These are phyloP conservation scores for Xenosphaeropsis pyriputrescens DNA, from an alignment of 2,329 filamentous ascomycete genomes.

Conservation along the genomic window DNA sequence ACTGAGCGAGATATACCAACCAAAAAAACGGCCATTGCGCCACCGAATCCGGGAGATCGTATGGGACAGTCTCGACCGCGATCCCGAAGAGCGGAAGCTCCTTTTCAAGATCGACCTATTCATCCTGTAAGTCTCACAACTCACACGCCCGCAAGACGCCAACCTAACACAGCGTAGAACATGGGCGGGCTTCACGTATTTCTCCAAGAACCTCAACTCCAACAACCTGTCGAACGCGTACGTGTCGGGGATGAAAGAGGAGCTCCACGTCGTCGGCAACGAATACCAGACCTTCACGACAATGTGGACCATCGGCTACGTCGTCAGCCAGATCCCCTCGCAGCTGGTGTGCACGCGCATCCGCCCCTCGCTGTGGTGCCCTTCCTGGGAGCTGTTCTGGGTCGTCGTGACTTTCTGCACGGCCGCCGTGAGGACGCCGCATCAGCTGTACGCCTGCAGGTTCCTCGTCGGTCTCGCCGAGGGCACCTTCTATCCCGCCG, in stretches of 20 bases:
- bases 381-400: slow-evolving; percentile 31
- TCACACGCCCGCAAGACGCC: neutral
- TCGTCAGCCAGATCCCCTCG: slow-evolving; percentile 27
- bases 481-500: slow-evolving; percentile 19
- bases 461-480: slow-evolving; percentile 37
- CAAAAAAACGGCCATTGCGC: slow-evolving; percentile 4
- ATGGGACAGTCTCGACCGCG: slow-evolving; percentile 34
- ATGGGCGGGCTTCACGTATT: slow-evolving; percentile 16
- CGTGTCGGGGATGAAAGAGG: slow-evolving; percentile 24
- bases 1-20: no score
- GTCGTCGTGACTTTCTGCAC: slow-evolving; percentile 22
- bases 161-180: slow-evolving; percentile 8
- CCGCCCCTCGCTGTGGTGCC: slow-evolving; percentile 27
- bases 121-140: slow-evolving; percentile 23
- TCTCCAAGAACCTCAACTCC: slow-evolving; percentile 15
- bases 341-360: slow-evolving; percentile 25
- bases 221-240: slow-evolving; percentile 23
- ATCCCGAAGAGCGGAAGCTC: slow-evolving; percentile 30
- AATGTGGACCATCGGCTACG: slow-evolving; percentile 32
- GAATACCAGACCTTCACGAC: slow-evolving; percentile 25
- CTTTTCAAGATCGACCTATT: slow-evolving; percentile 39
- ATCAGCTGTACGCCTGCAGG: slow-evolving; percentile 22
- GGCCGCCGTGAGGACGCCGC: slow-evolving; percentile 17
- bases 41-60: slow-evolving; percentile 9
- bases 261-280: slow-evolving; percentile 22